Evolutionary conservation across 2,329 filamentous ascomycete genomes (phyloP).

Genomic region (Xylaria sp.): DNA sequence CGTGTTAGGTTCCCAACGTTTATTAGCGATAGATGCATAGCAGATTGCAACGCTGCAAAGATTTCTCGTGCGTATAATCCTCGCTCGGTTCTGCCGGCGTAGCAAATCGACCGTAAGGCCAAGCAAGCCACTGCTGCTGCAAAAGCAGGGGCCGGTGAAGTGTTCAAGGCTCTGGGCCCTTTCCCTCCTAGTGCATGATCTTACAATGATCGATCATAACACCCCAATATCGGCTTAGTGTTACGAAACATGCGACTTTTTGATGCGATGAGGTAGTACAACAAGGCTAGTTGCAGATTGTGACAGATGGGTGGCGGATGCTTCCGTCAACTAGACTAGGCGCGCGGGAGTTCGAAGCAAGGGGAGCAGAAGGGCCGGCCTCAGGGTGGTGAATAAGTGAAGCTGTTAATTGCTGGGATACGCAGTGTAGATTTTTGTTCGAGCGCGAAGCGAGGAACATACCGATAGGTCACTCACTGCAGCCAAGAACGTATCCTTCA

Average conservation of each 20-base stretch:
- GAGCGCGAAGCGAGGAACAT: conserved; percentile 17
- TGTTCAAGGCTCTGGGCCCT: conserved; percentile 19
- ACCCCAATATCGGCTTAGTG: conserved; percentile 13
- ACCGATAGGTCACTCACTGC: conserved; percentile 19
- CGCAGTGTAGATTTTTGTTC: neutral
- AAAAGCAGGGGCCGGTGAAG: conserved; percentile 16
- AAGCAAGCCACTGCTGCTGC: conserved; percentile 29
- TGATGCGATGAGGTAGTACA: conserved; percentile 6
- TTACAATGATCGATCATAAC: neutral
- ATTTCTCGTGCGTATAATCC: conserved; percentile 6
- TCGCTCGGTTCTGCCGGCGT: conserved; percentile 2
- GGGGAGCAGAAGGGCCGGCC: conserved; percentile 20
- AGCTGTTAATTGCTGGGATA: conserved; percentile 9
- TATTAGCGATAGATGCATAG: conserved; percentile 18
- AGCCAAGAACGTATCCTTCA: conserved; percentile 27
- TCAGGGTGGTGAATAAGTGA: conserved; percentile 7
- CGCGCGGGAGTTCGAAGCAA: conserved; percentile 22
- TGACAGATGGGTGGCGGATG: conserved; percentile 30
- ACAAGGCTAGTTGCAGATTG: conserved; percentile 31
- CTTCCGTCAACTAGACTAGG: conserved; percentile 20
- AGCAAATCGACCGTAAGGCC: neutral
- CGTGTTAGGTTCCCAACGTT: conserved; percentile 11
- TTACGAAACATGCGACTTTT: conserved; percentile 22
- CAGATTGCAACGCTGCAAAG: conserved; percentile 6
- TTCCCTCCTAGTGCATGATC: conserved; percentile 5